Percentiles rank a stretch among this genome's conserved stretches.
Conservation (phyloP, 345 rosid species). For the Streptanthus diversifolius region DNA sequence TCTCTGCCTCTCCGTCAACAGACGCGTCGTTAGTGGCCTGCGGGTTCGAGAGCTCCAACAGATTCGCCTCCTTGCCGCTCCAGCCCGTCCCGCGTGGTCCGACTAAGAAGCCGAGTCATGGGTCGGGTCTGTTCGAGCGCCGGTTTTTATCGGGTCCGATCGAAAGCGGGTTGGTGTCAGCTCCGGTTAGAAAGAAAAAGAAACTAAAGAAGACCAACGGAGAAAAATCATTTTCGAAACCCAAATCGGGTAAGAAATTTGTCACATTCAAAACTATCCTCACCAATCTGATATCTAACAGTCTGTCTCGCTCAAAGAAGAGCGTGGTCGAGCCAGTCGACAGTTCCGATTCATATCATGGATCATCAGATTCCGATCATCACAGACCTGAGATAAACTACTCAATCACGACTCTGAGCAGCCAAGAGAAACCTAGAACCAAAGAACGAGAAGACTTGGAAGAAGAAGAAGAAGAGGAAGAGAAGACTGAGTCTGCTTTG, state of each 20-base stretch:
- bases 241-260: constrained; percentile 35
- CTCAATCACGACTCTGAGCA: constrained; percentile 16
- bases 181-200: constrained; percentile 32
- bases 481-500: constrained; percentile 38
- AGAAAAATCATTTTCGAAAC: background rate
- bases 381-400: background rate
- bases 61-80: constrained; percentile 72
- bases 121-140: constrained; percentile 39
- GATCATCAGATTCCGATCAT: constrained; percentile 35
- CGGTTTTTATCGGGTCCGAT: constrained; percentile 42
- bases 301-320: constrained; percentile 36
- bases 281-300: constrained; percentile 41
- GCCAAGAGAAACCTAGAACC: constrained; percentile 10
- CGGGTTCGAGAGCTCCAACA: constrained; percentile 76
- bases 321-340: constrained; percentile 35
- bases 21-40: constrained; percentile 42
- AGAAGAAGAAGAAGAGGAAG: constrained; percentile 23
- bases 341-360: constrained; percentile 17
- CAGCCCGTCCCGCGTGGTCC: constrained; percentile 67
- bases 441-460: background rate
- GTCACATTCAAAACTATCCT: constrained; percentile 31
- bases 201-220: constrained; percentile 35
- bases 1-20: constrained; percentile 51
- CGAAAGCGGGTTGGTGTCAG: constrained; percentile 42
- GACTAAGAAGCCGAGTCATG: constrained; percentile 30